Conservation (phyloP, 805 yeast genomes). For the Pichia heedii region DNA sequence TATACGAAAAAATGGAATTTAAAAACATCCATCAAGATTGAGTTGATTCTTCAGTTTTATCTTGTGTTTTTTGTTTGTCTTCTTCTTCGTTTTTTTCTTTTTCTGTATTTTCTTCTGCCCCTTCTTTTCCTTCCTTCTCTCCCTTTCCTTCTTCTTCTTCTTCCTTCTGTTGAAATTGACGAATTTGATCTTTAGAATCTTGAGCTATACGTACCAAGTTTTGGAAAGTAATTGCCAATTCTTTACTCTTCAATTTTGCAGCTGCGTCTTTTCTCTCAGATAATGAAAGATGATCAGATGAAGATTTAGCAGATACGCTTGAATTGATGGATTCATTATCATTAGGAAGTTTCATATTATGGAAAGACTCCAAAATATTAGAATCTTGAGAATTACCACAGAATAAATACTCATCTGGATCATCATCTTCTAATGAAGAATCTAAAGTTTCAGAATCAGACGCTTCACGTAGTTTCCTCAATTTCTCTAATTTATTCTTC, state of each 20-base stretch:
- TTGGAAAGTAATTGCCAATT: constrained; percentile 24
- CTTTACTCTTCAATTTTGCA: constrained; percentile 15
- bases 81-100: no score
- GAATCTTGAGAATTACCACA: constrained; percentile 34
- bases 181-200: constrained; percentile 24
- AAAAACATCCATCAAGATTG: no score
- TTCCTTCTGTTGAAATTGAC: constrained; percentile 20
- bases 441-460: constrained; percentile 29
- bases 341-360: constrained; percentile 9
- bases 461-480: constrained; percentile 52
- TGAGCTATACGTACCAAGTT: constrained; percentile 26
- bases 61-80: no score
- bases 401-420: constrained; percentile 25
- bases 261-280: neutral
- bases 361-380: constrained; percentile 28
- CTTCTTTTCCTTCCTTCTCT: no score
- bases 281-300: neutral
- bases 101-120: no score
- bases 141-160: neutral
- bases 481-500: constrained; percentile 66
- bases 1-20: no score
- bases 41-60: no score
- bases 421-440: constrained; percentile 21
- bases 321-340: neutral
- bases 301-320: neutral